Evolutionary conservation across 345 rosid genomes (phyloP), one percentile per base, ranked within the genome.

Genomic region (Gynandropsis gynandra): DNA sequence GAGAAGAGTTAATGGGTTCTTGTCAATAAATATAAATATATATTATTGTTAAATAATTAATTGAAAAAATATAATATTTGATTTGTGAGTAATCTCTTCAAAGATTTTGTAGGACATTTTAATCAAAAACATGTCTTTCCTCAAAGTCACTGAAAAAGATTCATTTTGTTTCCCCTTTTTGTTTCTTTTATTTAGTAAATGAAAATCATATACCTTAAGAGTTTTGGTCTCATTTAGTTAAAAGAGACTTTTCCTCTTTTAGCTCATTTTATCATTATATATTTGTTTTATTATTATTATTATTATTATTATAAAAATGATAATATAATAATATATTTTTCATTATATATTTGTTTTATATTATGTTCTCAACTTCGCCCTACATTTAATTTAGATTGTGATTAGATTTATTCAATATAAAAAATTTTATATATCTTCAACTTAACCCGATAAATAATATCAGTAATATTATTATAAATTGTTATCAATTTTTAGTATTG

Each of bases 81-180:
- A 4, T 13, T 59, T 16, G 56, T 48, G 47, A 44, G 47, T 55
- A 48, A 42, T 54, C 31, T 54, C 55, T 63, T 42, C 46, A 54
- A 38, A 63, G 38, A 62, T 54, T 62, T 45, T 19, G 43, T 62
- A 29, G 27, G 35, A 4, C 20, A 62, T 15, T 54, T 54, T 46
- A 15, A 47, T 9, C 45, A 21, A n/a, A 36, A 42, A 16, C 12
- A 5, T 37, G 11, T 47, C 56, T 47, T 55, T 63, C 0, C 38
- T 48, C 38, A 54, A 63, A 63, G 67, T 62, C 61, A 19, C 19
- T 47, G 58, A 15, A 63, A 5, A 54, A 63, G 61, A 63, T 63
- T 63, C 67, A 63, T 48, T 19, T 33, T 54, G 67, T 48, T 56
- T 55, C 61, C 50, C 16, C 50, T 48, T 63, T 63, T 39, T 20